Base-by-base conservation (phyloP, 345 rosid genomes). In the Eucalyptus coolabah region DNA sequence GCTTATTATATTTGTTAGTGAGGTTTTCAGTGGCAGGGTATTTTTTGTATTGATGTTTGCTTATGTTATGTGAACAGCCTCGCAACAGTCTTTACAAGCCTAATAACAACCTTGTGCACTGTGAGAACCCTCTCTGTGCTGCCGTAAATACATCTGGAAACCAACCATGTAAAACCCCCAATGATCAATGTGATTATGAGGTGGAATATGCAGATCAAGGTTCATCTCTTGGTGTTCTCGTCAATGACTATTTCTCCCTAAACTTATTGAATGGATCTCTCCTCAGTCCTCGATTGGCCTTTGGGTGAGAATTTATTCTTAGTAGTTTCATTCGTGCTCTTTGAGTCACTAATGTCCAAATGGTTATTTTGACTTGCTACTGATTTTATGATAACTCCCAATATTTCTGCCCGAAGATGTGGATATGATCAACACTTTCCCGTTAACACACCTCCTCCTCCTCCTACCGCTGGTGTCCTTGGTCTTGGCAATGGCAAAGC, bases 121-220 rank as follows among this genome's bases (percentile, higher is more conserved):
- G 99, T 89, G 37, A 88, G 54, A 91, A 95, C 90, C 90, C 93
- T 56, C 56, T 94, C 15, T 98, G 99, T 89, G 50, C 88, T 67
- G 94, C 94, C 13, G 19, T 96, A 63, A 91, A 90, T 89, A 86
- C 86, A 81, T 87, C 93, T 3, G 93, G 82, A 50, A 69, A 51
- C 59, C 89, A 65, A 89, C 91, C 90, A 15, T 98, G 99, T 90
- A 89, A 63, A 86, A 86, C 83, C 30, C 93, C 98, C 9, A 44
- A 86, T 28, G 98, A 96, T 42, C 99, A 97, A 87, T 98, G 99
- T 89, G 96, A 98, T 90, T 98, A 97, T 87, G 96, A 95, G 89
- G 90, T 96, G 19, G 92, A 92, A 49, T 98, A 98, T 88, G 96
- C 96, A 3, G 99, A 98, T 94, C 92, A 92, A 44, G 97, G 97